These are phyloP conservation scores for Neurospora hispaniola DNA, from an alignment of 495 filamentous ascomycete species.

Conservation along the genomic window DNA sequence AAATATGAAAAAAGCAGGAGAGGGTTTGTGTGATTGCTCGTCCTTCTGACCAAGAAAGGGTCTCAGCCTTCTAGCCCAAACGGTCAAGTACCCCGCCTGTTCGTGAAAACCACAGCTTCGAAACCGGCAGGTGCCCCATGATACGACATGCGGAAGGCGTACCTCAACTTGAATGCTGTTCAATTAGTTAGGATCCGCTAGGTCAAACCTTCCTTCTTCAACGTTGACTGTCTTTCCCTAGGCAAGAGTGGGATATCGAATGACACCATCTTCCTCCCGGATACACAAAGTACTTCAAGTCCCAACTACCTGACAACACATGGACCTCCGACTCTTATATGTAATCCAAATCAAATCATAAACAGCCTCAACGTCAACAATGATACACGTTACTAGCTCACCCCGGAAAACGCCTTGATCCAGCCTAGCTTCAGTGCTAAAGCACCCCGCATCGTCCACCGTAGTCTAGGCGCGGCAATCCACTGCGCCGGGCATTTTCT, in stretches of 20 bases:
- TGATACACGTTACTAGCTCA: neutral
- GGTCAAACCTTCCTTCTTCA: neutral
- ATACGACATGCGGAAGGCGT: neutral
- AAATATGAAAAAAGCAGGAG: too few species aligned
- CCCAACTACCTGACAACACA: neutral
- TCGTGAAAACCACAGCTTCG: neutral
- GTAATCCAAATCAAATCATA: neutral
- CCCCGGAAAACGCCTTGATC: neutral
- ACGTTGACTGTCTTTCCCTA: neutral
- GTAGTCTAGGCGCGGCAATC: neutral
- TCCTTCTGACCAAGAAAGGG: neutral
- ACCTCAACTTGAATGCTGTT: neutral
- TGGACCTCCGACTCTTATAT: neutral
- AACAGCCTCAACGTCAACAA: neutral
- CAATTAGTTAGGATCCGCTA: neutral
- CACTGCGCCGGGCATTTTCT: neutral
- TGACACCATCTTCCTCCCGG: neutral
- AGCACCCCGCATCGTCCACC: neutral
- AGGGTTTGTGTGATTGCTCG: neutral
- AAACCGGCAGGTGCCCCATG: neutral
- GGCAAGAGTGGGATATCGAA: neutral
- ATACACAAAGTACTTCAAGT: neutral
- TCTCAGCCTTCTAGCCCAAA: too few species aligned
- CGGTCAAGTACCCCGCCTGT: neutral
- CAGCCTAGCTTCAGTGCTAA: neutral